phyloP scores from a whole-genome alignment of 1,284 basidiomycete genomes.

The Apiotrichum gracile region DNA sequence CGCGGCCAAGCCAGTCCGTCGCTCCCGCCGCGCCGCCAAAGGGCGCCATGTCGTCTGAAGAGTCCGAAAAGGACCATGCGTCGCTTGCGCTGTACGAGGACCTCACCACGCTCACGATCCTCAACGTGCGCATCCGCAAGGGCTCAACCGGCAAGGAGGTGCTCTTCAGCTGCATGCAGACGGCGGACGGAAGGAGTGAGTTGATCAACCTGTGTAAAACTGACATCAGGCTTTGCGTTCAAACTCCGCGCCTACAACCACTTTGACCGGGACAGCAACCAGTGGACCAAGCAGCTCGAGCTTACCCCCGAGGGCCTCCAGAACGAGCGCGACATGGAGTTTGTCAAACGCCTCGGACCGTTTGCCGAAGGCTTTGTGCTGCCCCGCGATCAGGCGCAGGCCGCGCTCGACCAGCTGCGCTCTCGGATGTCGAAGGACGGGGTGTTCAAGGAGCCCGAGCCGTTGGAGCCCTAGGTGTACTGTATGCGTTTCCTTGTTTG shows the following conservation, averaged over 20 bases:
- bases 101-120: conserved; percentile 36
- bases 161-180: conserved; percentile 40
- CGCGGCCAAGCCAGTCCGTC: not conserved
- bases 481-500: not conserved
- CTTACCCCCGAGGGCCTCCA: conserved; percentile 29
- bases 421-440: conserved; percentile 14
- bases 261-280: conserved; percentile 20
- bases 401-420: conserved; percentile 23
- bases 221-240: conserved; percentile 39
- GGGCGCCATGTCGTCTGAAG: not conserved
- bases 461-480: not conserved
- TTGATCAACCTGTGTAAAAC: not conserved
- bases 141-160: conserved; percentile 33
- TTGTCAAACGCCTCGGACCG: conserved; percentile 27
- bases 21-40: not conserved
- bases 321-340: conserved; percentile 27
- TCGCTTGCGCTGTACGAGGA: conserved; percentile 43
- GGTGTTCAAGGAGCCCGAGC: conserved; percentile 2
- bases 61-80: conserved; percentile 6
- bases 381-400: conserved; percentile 20
- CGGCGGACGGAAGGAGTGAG: conserved; percentile 35
- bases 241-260: conserved; percentile 35
- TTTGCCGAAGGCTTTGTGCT: conserved; percentile 28
- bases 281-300: conserved; percentile 25
- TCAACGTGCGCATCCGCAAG: conserved; percentile 32